Percentiles rank a stretch among this genome's conserved stretches.
These are phyloP conservation scores for Alternaria conjuncta DNA, from an alignment of 2,329 filamentous ascomycete genomes.

Conservation along the genomic window DNA sequence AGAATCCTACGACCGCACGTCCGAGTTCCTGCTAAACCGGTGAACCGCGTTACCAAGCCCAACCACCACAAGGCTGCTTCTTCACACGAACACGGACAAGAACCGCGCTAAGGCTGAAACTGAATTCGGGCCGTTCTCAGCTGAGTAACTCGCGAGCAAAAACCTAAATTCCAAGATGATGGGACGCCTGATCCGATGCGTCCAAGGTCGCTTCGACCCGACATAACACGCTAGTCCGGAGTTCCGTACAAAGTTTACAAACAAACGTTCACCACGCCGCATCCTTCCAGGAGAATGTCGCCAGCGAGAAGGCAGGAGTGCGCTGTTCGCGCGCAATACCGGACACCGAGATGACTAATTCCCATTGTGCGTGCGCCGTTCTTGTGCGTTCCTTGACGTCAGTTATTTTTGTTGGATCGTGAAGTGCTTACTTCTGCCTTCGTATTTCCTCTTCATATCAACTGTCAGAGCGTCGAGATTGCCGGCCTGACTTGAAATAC, in stretches of 20 bases:
- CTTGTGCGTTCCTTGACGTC: neutral
- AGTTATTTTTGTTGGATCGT: neutral
- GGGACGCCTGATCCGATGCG: neutral
- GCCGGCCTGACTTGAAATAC: neutral
- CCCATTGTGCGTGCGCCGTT: neutral
- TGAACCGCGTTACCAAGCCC: neutral
- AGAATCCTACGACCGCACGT: neutral
- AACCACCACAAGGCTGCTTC: neutral
- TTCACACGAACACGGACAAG: neutral
- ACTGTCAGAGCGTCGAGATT: neutral
- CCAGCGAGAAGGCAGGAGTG: neutral
- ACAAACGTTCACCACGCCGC: neutral
- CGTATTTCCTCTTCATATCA: neutral
- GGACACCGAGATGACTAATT: neutral
- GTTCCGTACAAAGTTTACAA: constrained; percentile 1
- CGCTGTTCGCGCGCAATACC: neutral
- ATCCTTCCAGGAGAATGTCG: neutral
- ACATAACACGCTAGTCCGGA: neutral
- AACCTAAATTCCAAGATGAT: neutral
- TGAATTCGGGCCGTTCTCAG: neutral
- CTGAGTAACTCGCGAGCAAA: neutral
- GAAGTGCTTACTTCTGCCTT: neutral
- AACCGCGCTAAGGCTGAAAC: neutral
- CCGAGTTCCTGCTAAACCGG: neutral
- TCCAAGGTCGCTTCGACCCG: neutral